Conservation (phyloP, 1,284 basidiomycete species). For the Naganishia cerealis region DNA sequence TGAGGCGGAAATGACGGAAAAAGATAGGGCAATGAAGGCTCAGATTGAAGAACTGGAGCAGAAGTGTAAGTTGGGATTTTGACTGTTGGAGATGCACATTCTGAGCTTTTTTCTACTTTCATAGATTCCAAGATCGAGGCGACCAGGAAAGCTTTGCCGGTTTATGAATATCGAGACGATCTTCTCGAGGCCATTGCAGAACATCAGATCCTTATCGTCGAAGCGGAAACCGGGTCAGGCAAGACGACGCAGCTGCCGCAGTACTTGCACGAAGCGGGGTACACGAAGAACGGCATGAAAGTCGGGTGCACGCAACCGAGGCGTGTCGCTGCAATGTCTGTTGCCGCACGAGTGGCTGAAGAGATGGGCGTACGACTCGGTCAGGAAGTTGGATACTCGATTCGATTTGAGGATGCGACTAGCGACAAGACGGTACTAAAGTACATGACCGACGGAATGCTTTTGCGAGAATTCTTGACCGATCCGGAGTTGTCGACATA, state of each 20-base stretch:
- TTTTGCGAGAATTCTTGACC: slow-evolving; percentile 91
- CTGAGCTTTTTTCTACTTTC: slow-evolving; percentile 24
- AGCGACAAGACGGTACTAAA: slow-evolving; percentile 96
- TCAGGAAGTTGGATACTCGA: slow-evolving; percentile 96
- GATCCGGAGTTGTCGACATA: slow-evolving; percentile 92
- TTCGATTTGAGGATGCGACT: slow-evolving; percentile 98
- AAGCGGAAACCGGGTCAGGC: slow-evolving; percentile 91
- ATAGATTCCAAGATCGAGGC: slow-evolving; percentile 82
- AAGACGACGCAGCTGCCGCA: slow-evolving; percentile 99
- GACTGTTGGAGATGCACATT: neutral
- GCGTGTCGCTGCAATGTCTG: slow-evolving; percentile 98
- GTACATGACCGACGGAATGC: slow-evolving; percentile 98
- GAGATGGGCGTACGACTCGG: slow-evolving; percentile 97
- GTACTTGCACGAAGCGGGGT: slow-evolving; percentile 96
- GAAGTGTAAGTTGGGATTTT: slow-evolving; percentile 63
- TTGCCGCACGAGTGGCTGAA: slow-evolving; percentile 96
- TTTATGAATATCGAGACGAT: slow-evolving; percentile 80
- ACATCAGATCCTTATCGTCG: slow-evolving; percentile 88
- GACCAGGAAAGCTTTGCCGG: slow-evolving; percentile 85
- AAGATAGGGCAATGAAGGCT: slow-evolving; percentile 78
- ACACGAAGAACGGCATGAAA: slow-evolving; percentile 81
- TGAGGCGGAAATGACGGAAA: slow-evolving; percentile 76
- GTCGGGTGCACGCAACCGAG: slow-evolving; percentile 97
- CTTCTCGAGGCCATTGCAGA: slow-evolving; percentile 84
- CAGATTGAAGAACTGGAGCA: slow-evolving; percentile 91